Base-by-base conservation (phyloP, 2,329 filamentous ascomycete species). In the Pseudogymnoascus verrucosus region DNA sequence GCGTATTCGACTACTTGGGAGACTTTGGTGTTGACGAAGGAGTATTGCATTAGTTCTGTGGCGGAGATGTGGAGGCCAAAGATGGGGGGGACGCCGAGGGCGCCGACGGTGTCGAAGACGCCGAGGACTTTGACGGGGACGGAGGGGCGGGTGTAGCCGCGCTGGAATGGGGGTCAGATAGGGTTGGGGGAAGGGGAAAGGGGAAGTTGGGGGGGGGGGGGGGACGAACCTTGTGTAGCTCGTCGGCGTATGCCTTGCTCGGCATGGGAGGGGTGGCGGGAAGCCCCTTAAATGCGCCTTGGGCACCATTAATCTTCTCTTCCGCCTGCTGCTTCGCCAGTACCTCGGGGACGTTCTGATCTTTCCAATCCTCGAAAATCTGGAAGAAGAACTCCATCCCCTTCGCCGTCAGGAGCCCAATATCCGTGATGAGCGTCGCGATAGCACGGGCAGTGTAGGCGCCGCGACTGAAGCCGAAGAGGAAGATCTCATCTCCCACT, bases 381-480 rank as follows among this genome's bases (percentile, higher is more conserved):
- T 74, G 68, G 57, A 77, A 78, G 65, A 80, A 80, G 10, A 71
- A 67, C 65, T 77, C 73, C 69, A 79, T 74, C 0, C 78, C 78
- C 37, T 74, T 70, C 10, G 75, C 72, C 1, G 76, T 79, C 10
- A 81, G 68, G 60, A 80, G 69, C 12, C 78, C 78, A 8, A 80
- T 65, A 65, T 69, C 68, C 59, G 47, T 64, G 12, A 77, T 73
- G 63, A 77, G 69, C 51, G 69, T 69, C 6, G 73, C 71, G 62
- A 77, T 74, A 36, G 71, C 72, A 61, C 75, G 69, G 1, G 75
- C 75, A 0, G 76, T 77, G 59, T 76, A 78, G 0, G 76, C 76
- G 0, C 77, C 77, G 8, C 77, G 67, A 4, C 75, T 77, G 65
- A 78, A 78, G 0, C 76, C 76, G 5, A 76, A 62, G 7, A 76